Conservation (phyloP, 2,329 filamentous ascomycete genomes). For the Dryadomyces quercivorus region DNA sequence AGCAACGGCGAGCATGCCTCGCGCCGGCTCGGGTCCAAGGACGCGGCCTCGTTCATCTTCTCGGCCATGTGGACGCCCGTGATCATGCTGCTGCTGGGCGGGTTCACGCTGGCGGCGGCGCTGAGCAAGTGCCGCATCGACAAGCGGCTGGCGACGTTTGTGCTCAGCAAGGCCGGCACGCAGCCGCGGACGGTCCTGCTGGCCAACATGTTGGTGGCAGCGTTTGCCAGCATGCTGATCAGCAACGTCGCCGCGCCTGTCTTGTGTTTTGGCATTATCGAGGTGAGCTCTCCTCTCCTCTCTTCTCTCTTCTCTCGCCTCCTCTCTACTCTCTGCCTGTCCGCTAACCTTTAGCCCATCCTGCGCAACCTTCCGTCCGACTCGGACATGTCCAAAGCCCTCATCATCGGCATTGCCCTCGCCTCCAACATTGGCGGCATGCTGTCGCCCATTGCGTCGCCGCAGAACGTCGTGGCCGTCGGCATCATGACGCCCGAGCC, state of each 20-base stretch:
- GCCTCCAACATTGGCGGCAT: conserved; percentile 94
- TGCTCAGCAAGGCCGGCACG: conserved; percentile 91
- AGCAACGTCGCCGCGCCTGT: conserved; percentile 97
- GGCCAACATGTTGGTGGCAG: conserved; percentile 98
- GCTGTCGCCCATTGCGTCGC: conserved; percentile 91
- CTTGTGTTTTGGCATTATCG: conserved; percentile 93
- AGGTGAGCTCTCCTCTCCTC: conserved; percentile 37
- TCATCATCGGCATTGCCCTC: conserved; percentile 89
- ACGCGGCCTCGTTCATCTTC: conserved; percentile 76
- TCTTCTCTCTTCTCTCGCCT: too few relatives aligned
- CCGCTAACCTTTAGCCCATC: conserved; percentile 60
- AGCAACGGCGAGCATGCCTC: conserved; percentile 31
- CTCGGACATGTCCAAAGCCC: conserved; percentile 85
- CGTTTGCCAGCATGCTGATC: conserved; percentile 97
- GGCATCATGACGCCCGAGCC: conserved; percentile 90
- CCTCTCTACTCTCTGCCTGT: too few relatives aligned
- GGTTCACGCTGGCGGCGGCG: conserved; percentile 90
- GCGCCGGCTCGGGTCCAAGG: conserved; percentile 59
- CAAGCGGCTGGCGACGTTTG: conserved; percentile 91
- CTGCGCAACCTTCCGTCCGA: conserved; percentile 83
- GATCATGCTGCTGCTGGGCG: conserved; percentile 93
- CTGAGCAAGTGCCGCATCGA: conserved; percentile 96
- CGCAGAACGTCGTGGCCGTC: conserved; percentile 92
- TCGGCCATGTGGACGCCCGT: conserved; percentile 98
- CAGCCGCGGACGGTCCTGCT: conserved; percentile 78